Evolutionary conservation across 1,139 yeast species (phyloP).

Genomic region (Diutina ranongensis): DNA sequence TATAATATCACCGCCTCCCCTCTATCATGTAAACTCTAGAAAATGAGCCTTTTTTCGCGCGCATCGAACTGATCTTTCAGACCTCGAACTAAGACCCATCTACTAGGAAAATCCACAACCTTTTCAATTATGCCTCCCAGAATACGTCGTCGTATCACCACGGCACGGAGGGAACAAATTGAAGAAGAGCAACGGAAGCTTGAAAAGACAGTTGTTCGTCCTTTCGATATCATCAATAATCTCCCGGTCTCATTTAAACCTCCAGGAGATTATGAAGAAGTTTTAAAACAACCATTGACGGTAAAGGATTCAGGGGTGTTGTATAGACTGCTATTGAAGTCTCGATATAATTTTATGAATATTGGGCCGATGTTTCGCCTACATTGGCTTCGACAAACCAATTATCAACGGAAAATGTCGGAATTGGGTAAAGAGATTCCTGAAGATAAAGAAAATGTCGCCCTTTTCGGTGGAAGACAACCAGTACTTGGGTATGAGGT

Average conservation of each 20-base stretch:
- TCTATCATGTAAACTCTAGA: no score
- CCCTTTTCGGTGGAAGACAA: slow-evolving; percentile 19
- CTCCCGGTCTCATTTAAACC: slow-evolving; percentile 57
- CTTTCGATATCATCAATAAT: slow-evolving; percentile 55
- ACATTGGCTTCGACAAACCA: slow-evolving; percentile 63
- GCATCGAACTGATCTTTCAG: background rate
- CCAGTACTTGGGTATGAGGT: slow-evolving; percentile 36
- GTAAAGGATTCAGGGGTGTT: slow-evolving; percentile 64
- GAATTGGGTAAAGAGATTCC: slow-evolving; percentile 20
- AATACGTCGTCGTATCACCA: slow-evolving; percentile 18
- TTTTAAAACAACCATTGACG: slow-evolving; percentile 54
- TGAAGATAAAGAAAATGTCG: slow-evolving; percentile 11
- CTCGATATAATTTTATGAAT: slow-evolving; percentile 63
- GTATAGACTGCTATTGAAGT: slow-evolving; percentile 61
- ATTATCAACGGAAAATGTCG: slow-evolving; percentile 31
- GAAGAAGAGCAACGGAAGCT: slow-evolving; percentile 35
- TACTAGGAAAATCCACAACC: background rate
- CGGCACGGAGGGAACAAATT: slow-evolving; percentile 34
- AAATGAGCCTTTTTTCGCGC: background rate
- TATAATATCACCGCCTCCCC: no score
- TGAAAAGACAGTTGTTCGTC: slow-evolving; percentile 38
- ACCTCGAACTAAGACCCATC: background rate
- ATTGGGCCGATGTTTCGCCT: slow-evolving; percentile 63
- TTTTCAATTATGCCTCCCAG: slow-evolving; percentile 4
- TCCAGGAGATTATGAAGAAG: slow-evolving; percentile 37